Percentiles rank a stretch among this genome's conserved stretches.
phyloP scores from a whole-genome alignment of 108 stramenopile species.

The Nitzschia sp. region DNA sequence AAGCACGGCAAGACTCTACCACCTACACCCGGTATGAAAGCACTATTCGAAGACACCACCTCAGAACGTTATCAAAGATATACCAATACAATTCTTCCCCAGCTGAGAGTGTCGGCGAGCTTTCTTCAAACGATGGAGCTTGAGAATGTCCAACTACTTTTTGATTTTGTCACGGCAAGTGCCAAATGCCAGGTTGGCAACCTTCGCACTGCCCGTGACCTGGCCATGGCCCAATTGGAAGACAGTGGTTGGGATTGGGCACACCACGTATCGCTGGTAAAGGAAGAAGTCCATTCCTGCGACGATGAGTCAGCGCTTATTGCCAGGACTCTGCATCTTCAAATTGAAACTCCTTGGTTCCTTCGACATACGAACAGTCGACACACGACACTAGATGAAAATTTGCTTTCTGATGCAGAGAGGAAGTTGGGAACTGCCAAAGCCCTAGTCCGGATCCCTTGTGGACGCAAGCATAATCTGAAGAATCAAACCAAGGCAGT shows the following conservation, averaged over 20 bases:
- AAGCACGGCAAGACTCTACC: conserved; percentile 42
- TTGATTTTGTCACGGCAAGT: conserved; percentile 60
- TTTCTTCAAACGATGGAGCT: conserved; percentile 35
- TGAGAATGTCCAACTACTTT: conserved; percentile 45
- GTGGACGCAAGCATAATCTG: conserved; percentile 40
- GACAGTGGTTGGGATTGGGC: conserved; percentile 32
- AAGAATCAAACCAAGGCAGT: conserved; percentile 20
- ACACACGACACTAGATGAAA: conserved; percentile 33
- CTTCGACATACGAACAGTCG: conserved; percentile 39
- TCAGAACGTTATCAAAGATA: conserved; percentile 28
- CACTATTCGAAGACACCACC: conserved; percentile 13
- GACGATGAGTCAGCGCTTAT: conserved; percentile 23
- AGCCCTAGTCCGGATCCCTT: conserved; percentile 68
- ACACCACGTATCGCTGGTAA: conserved; percentile 25
- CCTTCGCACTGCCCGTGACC: conserved; percentile 47
- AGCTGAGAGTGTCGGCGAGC: conserved; percentile 43
- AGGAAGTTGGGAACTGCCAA: conserved; percentile 42
- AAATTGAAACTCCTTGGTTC: conserved; percentile 68
- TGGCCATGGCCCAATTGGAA: conserved; percentile 32
- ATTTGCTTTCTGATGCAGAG: conserved; percentile 4
- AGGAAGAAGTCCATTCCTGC: conserved; percentile 8
- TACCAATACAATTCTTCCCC: conserved; percentile 34
- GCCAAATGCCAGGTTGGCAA: conserved; percentile 45
- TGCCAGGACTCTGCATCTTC: conserved; percentile 56
- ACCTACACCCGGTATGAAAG: conserved; percentile 44